Base-by-base conservation (phyloP, 2,329 filamentous ascomycete species). In the Ophiostoma montium region DNA sequence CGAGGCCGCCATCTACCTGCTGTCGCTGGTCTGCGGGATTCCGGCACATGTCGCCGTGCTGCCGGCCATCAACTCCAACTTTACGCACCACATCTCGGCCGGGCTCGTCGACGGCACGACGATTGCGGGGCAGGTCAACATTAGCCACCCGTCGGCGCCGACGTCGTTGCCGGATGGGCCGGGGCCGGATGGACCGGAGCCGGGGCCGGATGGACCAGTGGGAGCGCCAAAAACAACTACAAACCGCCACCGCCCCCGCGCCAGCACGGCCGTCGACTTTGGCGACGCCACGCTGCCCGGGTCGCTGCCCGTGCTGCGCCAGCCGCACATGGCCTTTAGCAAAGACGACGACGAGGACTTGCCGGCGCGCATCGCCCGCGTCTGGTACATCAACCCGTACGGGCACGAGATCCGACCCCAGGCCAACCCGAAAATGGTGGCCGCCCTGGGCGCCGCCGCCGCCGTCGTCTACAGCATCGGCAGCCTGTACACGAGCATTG, bases 331-430 rank as follows among this genome's bases (percentile, higher is more conserved):
- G 52, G 70, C 72, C 5, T 94, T 95, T 62, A 83, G 76, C 59
- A 96, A 96, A 66, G 65, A 70, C 59, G 71, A 77, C 35, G 82
- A 87, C 54, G 78, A 85, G 53, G 85, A 90, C 49, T 70, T 96
- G 1, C 76, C 86, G 0, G 74, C 83, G 0, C 75, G 86, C 27
- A 94, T 96, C 57, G 72, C 81, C 49, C 70, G 89, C 2, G 74
- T 96, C 31, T 96, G 88, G 87, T 96, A 96, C 68, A 96, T 96
- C 67, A 96, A 95, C 60, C 90, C 90, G 0, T 96, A 95, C 63
- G 90, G 90, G n/a, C 87, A 95, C 61, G 89, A 95, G 64, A 95
- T 96, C 56, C 78, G 82, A 16, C 85, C 89, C 0, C 75, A 81
- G 0, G 84, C 87, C 2, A 96, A 95, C 59, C 81, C 87, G 0